phyloP scores from a whole-genome alignment of 2,329 filamentous ascomycete genomes.

The Alternaria brassicicola region DNA sequence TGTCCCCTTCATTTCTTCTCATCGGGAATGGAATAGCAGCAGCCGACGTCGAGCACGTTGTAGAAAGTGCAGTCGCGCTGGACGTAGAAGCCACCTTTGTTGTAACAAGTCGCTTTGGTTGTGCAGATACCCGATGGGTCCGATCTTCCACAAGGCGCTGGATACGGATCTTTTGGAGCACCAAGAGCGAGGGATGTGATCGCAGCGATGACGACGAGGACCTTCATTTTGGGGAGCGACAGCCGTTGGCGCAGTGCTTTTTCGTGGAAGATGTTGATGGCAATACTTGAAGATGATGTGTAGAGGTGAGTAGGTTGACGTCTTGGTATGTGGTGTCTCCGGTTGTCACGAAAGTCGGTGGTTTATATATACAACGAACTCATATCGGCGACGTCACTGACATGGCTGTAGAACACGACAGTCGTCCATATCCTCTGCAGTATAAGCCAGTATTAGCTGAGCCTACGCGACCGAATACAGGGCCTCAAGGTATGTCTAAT shows the following conservation, averaged over 20 bases:
- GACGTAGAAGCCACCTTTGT: conserved; percentile 38
- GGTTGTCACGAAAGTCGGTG: not conserved
- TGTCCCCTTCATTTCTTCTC: conserved; percentile 13
- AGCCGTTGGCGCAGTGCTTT: not conserved
- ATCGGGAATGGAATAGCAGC: conserved; percentile 37
- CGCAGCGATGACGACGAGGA: conserved; percentile 17
- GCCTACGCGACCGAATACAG: not conserved
- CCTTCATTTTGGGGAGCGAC: conserved; percentile 18
- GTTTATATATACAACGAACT: conserved; percentile 15
- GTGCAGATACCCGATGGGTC: conserved; percentile 38
- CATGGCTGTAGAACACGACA: not conserved
- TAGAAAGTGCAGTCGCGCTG: conserved; percentile 41
- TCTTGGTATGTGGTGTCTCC: not conserved
- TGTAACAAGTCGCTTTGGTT: conserved; percentile 30
- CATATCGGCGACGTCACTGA: conserved; percentile 16
- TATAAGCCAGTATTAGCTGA: conserved; percentile 11
- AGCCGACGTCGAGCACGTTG: conserved; percentile 38
- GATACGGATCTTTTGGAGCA: conserved; percentile 33
- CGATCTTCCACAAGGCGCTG: conserved; percentile 37
- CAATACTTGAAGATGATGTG: not conserved
- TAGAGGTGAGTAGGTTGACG: not conserved
- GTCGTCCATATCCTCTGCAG: not conserved
- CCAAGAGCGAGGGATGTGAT: conserved; percentile 27
- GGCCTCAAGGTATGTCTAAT: not conserved
- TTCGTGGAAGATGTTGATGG: not conserved